These are phyloP conservation scores for Phyllosticta paracitricarpa DNA, from an alignment of 2,329 filamentous ascomycete genomes.

Conservation along the genomic window DNA sequence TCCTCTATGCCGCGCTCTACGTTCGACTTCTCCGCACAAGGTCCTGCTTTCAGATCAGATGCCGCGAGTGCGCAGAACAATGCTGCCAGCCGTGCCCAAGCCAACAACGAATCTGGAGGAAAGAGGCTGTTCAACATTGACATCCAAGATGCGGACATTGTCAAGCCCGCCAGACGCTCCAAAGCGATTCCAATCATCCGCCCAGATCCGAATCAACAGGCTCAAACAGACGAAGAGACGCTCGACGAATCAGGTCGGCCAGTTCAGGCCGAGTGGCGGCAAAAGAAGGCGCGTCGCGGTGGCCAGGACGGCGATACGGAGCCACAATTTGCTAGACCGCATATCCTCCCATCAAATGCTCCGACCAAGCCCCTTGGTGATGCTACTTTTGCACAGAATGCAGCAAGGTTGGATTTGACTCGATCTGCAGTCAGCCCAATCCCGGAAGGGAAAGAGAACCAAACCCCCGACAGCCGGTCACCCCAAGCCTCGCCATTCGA, in stretches of 20 bases:
- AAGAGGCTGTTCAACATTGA: conserved; percentile 8
- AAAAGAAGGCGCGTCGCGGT: conserved; percentile 63
- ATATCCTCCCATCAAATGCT: conserved; percentile 23
- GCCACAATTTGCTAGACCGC: conserved; percentile 56
- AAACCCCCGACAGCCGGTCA: conserved; percentile 18
- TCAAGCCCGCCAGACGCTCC: conserved; percentile 59
- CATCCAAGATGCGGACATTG: conserved; percentile 48
- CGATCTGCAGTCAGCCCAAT: conserved; percentile 17
- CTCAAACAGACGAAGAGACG: conserved; percentile 22
- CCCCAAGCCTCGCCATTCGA: background rate
- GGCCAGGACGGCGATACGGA: conserved; percentile 62
- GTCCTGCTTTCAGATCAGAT: conserved; percentile 18
- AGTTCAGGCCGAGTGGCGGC: conserved; percentile 54
- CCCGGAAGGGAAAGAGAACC: conserved; percentile 28
- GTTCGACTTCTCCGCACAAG: conserved; percentile 13
- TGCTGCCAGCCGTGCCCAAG: conserved; percentile 10
- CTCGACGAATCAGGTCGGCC: conserved; percentile 53
- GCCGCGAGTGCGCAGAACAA: conserved; percentile 28
- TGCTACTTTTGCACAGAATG: conserved; percentile 18
- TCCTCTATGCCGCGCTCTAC: conserved; percentile 6
- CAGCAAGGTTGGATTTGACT: conserved; percentile 14
- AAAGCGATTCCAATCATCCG: conserved; percentile 77
- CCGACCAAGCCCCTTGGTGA: conserved; percentile 22
- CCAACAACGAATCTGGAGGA: background rate
- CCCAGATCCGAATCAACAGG: conserved; percentile 39